A percentile compares a stretch with the other conserved stretches of the same genome.
phyloP scores from a whole-genome alignment of 1,284 basidiomycete species.

The Amylostereum chailletii region DNA sequence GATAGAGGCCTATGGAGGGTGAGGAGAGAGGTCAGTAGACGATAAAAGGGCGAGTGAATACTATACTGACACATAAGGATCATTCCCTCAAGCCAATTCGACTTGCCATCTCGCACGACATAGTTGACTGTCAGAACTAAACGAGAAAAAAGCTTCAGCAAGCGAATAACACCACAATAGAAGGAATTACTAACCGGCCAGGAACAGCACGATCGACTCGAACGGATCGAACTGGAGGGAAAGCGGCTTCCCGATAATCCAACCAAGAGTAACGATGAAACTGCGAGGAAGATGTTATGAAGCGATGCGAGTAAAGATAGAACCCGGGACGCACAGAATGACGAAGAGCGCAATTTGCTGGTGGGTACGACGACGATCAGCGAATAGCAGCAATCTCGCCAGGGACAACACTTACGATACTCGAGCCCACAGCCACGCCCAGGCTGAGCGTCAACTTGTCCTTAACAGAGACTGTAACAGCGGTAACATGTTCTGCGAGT shows the following conservation, averaged over 20 bases:
- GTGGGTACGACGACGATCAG: background rate
- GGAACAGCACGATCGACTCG: conserved; percentile 48
- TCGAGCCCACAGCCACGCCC: conserved; percentile 84
- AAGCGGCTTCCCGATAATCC: conserved; percentile 59
- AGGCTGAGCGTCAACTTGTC: conserved; percentile 68
- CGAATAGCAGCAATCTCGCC: background rate
- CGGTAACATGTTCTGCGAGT: conserved; percentile 72
- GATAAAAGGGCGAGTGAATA: conserved; percentile 7
- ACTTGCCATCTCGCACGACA: conserved; percentile 76
- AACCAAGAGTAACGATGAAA: conserved; percentile 54
- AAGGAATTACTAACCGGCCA: conserved; percentile 26
- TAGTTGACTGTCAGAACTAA: conserved; percentile 75
- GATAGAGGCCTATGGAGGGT: conserved; percentile 33
- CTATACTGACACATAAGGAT: conserved; percentile 56
- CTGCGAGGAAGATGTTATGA: conserved; percentile 20
- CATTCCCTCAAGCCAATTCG: conserved; percentile 75
- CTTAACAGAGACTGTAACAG: conserved; percentile 83
- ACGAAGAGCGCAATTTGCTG: conserved; percentile 86
- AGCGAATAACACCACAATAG: conserved; percentile 19
- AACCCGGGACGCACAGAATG: conserved; percentile 46
- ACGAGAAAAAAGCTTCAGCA: background rate
- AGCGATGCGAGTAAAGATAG: conserved; percentile 15
- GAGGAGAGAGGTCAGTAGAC: conserved; percentile 1
- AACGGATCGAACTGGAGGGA: conserved; percentile 60
- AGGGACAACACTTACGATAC: conserved; percentile 53